Percentiles rank a stretch among this genome's conserved stretches.
These are phyloP conservation scores for Ophiostoma ulmi DNA, from an alignment of 2,329 filamentous ascomycete species.

Conservation along the genomic window DNA sequence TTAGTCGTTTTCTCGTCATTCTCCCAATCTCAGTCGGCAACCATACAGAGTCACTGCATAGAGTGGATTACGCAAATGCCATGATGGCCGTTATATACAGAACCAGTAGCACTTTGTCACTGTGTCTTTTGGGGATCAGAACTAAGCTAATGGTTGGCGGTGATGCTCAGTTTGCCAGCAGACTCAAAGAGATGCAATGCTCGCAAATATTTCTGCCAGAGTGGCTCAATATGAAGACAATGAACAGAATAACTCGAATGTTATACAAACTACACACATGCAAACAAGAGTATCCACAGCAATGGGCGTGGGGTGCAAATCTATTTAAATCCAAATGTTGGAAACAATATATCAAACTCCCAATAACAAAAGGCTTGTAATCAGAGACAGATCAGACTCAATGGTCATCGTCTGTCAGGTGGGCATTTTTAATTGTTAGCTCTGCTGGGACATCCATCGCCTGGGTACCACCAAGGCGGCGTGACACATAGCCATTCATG, in stretches of 20 bases:
- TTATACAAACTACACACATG: too few relatives aligned
- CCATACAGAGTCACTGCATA: too few relatives aligned
- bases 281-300: too few relatives aligned
- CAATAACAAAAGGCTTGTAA: neutral
- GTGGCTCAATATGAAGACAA: too few relatives aligned
- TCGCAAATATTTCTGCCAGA: neutral
- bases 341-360: neutral
- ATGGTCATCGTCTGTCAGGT: neutral
- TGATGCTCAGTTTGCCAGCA: neutral
- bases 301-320: too few relatives aligned
- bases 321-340: too few relatives aligned
- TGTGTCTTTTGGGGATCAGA: neutral
- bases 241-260: too few relatives aligned
- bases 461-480: conserved; percentile 23
- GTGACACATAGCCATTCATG: conserved; percentile 23
- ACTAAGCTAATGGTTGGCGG: neutral
- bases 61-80: too few relatives aligned
- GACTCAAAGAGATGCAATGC: neutral
- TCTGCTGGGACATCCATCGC: conserved; percentile 23
- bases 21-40: too few relatives aligned
- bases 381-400: neutral
- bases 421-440: conserved; percentile 19
- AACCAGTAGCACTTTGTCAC: neutral
- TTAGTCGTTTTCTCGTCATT: too few relatives aligned
- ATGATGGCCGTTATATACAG: neutral